Percentiles rank a stretch among this genome's conserved stretches.
These are phyloP conservation scores for Penicillium canariense DNA, from an alignment of 495 filamentous ascomycete species.

Conservation along the genomic window DNA sequence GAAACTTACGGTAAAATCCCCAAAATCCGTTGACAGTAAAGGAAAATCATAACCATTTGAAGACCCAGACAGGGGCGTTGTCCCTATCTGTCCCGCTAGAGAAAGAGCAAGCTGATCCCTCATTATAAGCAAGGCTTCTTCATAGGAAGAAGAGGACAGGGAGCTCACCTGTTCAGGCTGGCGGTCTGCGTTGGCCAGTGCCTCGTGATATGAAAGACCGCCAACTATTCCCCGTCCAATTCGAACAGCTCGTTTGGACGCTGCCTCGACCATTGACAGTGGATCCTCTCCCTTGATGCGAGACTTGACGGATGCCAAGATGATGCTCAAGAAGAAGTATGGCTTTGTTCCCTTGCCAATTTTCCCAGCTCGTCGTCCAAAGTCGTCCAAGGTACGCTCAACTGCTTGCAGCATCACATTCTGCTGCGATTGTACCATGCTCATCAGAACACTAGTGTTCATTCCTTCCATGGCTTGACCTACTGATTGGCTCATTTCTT, in stretches of 20 bases:
- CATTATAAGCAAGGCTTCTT: neutral
- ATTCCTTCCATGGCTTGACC: slow-evolving; percentile 14
- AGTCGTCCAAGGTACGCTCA: slow-evolving; percentile 32
- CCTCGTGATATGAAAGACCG: slow-evolving; percentile 26
- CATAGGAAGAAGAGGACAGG: neutral
- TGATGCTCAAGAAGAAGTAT: slow-evolving; percentile 35
- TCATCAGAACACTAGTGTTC: slow-evolving; percentile 31
- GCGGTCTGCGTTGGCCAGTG: slow-evolving; percentile 18
- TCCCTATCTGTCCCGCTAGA: neutral
- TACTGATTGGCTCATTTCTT: slow-evolving; percentile 25
- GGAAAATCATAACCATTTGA: slow-evolving; percentile 31
- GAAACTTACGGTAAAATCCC: slow-evolving; percentile 31
- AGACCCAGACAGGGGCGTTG: slow-evolving; percentile 18
- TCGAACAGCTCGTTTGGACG: slow-evolving; percentile 24
- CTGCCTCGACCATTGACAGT: slow-evolving; percentile 24
- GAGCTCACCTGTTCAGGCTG: slow-evolving; percentile 10
- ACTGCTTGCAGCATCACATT: slow-evolving; percentile 36
- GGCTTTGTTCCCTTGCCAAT: slow-evolving; percentile 37
- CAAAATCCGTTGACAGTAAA: slow-evolving; percentile 24
- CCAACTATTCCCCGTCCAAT: slow-evolving; percentile 26
- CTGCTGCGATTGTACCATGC: slow-evolving; percentile 40
- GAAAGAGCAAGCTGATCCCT: slow-evolving; percentile 4
- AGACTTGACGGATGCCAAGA: slow-evolving; percentile 35
- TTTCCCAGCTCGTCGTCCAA: slow-evolving; percentile 29
- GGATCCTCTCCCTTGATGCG: slow-evolving; percentile 40